Evolutionary conservation across 805 yeast genomes (phyloP).

Genomic region (Candida orba): DNA sequence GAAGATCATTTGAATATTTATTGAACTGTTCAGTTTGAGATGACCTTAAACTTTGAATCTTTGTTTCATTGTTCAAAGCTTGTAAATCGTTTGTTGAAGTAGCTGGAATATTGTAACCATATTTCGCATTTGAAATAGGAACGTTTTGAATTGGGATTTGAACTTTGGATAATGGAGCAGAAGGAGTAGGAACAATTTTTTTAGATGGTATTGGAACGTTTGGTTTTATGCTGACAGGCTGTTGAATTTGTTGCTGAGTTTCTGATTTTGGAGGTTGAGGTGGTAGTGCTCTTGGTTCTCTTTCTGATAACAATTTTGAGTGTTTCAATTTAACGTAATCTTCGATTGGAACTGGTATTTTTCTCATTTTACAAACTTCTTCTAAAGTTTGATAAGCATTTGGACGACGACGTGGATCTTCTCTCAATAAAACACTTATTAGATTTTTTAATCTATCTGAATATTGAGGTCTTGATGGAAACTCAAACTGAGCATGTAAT

Average conservation of each 20-base stretch:
- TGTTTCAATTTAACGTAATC: slow-evolving; percentile 30
- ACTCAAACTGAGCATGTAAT: slow-evolving; percentile 44
- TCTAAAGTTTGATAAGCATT: slow-evolving; percentile 64
- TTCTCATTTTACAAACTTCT: slow-evolving; percentile 58
- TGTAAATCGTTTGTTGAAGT: slow-evolving; percentile 4
- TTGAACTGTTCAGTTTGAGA: slow-evolving; percentile 8
- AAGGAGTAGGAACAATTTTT: not conserved
- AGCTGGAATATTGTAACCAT: slow-evolving; percentile 3
- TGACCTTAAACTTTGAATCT: not conserved
- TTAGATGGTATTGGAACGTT: not conserved
- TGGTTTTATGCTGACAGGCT: not conserved
- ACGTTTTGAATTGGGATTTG: slow-evolving; percentile 7
- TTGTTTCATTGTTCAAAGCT: slow-evolving; percentile 1
- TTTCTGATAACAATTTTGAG: slow-evolving; percentile 1
- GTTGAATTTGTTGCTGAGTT: slow-evolving; percentile 3
- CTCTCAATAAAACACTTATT: slow-evolving; percentile 52
- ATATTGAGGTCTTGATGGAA: slow-evolving; percentile 50
- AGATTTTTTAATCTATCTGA: slow-evolving; percentile 57
- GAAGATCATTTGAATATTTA: slow-evolving; percentile 1
- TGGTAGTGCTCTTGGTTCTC: not conserved
- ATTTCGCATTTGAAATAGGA: slow-evolving; percentile 4
- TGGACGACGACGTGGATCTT: slow-evolving; percentile 67
- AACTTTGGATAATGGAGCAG: not conserved
- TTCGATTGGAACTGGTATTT: slow-evolving; percentile 35
- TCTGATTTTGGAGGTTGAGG: not conserved